Base-by-base conservation (phyloP, 495 filamentous ascomycete species). In the Aspergillus biplanus region DNA sequence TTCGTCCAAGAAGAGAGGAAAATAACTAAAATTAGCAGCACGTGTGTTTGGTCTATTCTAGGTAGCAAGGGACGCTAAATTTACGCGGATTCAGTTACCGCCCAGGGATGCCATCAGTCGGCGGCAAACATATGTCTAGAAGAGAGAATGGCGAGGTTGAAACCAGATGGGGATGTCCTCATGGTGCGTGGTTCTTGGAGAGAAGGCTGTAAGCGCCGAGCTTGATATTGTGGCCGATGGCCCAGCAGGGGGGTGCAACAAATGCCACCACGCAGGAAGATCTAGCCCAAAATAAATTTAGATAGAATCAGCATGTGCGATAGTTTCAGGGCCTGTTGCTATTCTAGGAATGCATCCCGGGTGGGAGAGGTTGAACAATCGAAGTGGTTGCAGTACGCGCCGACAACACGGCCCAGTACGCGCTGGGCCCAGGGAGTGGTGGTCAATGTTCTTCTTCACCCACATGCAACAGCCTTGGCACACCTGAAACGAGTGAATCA, bases 11-110 rank as follows among this genome's bases (percentile, higher is more conserved):
- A 54, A 56, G 58, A 62, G 61, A 56, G 58, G 59, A 63, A 61
- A 62, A 73, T 77, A 27, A 2, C 75, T 78, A 75, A 72, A 76
- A 73, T 73, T 72, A 72, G 75, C 65, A 80, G 72, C 74, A 71
- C 65, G 72, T 46, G 52, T 66, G 69, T 72, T 71, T 71, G 64
- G 63, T 69, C 69, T 72, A 72, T 72, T 72, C 65, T 61, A 58
- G 67, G 52, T 58, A 65, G 33, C 46, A 56, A 63, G 53, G 42
- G 47, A 35, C 59, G 46, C 62, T 65, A 65, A 63, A 61, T 67
- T 64, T 64, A 65, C 64, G 49, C 37, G 37, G 33, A 63, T 55
- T 57, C 33, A n/a, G 37, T 50, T 54, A 44, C 59, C 60, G 59
- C 65, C 57, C 59, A 49, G 56, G 42, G 52, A 12, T 16, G 52